These are phyloP conservation scores for Tuber melanosporum DNA, from an alignment of 495 filamentous ascomycete species.

Conservation along the genomic window DNA sequence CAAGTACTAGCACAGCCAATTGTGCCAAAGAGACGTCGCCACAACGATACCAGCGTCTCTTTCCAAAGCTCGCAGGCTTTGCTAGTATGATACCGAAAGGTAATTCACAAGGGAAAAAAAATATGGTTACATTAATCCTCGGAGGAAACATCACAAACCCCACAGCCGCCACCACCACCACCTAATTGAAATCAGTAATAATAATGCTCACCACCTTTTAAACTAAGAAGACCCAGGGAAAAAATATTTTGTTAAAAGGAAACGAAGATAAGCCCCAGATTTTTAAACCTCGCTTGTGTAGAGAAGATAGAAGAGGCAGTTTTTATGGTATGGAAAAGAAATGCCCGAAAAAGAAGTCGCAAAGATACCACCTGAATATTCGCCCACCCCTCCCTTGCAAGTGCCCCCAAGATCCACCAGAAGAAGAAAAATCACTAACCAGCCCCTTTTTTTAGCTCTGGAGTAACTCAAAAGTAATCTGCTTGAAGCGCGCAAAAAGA, in stretches of 20 bases:
- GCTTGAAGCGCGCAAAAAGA: not conserved
- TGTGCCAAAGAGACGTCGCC: not conserved
- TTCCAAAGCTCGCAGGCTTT: not conserved
- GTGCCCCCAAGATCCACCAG: not conserved
- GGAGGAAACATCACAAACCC: not conserved
- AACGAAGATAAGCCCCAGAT: slow-evolving; percentile 1
- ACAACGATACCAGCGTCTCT: not conserved
- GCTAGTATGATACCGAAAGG: not conserved
- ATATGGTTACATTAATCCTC: slow-evolving; percentile 2
- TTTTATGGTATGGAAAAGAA: not conserved
- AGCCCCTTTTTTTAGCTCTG: not conserved
- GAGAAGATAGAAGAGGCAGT: not conserved
- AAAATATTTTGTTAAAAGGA: not conserved
- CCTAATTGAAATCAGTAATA: not conserved
- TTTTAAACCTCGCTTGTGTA: slow-evolving; percentile 1
- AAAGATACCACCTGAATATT: slow-evolving; percentile 1
- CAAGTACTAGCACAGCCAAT: not conserved
- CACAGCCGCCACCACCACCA: not conserved
- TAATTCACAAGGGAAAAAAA: not conserved
- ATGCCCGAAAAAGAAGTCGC: not conserved
- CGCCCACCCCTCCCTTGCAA: not conserved
- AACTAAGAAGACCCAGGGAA: not conserved
- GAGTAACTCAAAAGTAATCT: not conserved
- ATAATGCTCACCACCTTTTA: slow-evolving; percentile 2
- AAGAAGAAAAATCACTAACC: not conserved